Evolutionary conservation across 208 protist genomes (phyloP), one percentile per base, ranked within the genome.

Genomic region (Acanthamoeba royreba): DNA sequence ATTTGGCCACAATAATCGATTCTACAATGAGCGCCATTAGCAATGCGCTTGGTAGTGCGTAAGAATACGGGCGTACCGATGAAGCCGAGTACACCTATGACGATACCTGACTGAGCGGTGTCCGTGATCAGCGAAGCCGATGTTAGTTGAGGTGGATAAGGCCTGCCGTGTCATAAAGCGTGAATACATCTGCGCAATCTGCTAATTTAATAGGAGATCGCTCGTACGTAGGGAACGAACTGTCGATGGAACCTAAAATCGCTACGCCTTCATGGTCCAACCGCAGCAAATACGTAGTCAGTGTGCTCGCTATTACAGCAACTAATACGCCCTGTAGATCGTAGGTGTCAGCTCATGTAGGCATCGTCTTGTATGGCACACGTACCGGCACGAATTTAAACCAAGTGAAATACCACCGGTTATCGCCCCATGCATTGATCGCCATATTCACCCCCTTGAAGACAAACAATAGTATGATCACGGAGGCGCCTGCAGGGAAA

Each of bases 11-110:
- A 40, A 92, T 92, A 55, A 92, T 74, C 25, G 55, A 77, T 38
- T 92, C 86, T 79, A 42, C 40, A n/a, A n/a, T n/a, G n/a, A n/a
- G n/a, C n/a, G n/a, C n/a, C n/a, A n/a, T n/a, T n/a, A n/a, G n/a
- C n/a, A n/a, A n/a, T 4, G n/a, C n/a, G n/a, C n/a, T n/a, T n/a
- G n/a, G n/a, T n/a, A n/a, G n/a, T n/a, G n/a, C n/a, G n/a, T 33
- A 49, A 47, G n/a, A n/a, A n/a, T n/a, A n/a, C n/a, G n/a, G n/a
- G n/a, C 42, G 43, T 15, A 87, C 79, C 79, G 22, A 92, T 92
- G 58, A 92, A 92, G 25, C 86, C 86, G 1, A 92, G 86, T 4
- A 92, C 25, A 42, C 7, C 86, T 22, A 92, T 92, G 58, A 92
- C 25, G 53, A 92, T 40, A 42, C 5, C 1, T 8, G 86, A 28